phyloP scores from a whole-genome alignment of 768 basidiomycete species.

The Udeniomyces megalosporus region DNA sequence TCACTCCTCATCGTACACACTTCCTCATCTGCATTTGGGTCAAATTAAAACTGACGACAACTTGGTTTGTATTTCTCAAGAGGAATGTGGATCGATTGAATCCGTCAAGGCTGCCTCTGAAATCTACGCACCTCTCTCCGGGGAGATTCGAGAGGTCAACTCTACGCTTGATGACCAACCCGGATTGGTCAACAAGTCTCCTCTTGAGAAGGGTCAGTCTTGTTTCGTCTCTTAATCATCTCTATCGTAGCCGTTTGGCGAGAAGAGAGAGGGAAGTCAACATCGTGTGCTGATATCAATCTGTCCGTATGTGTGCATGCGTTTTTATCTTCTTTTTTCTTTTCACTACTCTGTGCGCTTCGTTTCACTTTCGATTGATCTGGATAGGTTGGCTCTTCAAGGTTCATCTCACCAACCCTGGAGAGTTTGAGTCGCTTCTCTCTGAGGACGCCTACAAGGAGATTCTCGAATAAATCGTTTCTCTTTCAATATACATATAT shows the following conservation, averaged over 20 bases:
- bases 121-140: constrained; percentile 88
- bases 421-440: constrained; percentile 65
- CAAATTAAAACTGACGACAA: too few relatives aligned
- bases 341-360: background rate
- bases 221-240: background rate
- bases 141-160: constrained; percentile 66
- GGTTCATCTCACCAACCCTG: constrained; percentile 59
- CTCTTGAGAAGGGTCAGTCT: constrained; percentile 56
- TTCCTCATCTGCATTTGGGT: too few relatives aligned
- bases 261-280: too few relatives aligned
- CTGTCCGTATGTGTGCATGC: too few relatives aligned
- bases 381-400: constrained; percentile 99
- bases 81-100: constrained; percentile 78
- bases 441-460: constrained; percentile 57
- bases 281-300: too few relatives aligned
- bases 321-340: background rate
- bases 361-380: constrained; percentile 4
- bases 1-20: too few relatives aligned
- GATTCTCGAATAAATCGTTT: background rate
- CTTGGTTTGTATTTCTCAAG: too few relatives aligned
- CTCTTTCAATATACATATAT: too few relatives aligned
- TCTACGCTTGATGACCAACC: constrained; percentile 48
- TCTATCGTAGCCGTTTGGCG: background rate
- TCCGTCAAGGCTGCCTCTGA: constrained; percentile 95
- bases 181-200: constrained; percentile 70